Evolutionary conservation across 2,329 filamentous ascomycete genomes (phyloP), one percentile per base, ranked within the genome.

Genomic region (Trichoderma sp.): DNA sequence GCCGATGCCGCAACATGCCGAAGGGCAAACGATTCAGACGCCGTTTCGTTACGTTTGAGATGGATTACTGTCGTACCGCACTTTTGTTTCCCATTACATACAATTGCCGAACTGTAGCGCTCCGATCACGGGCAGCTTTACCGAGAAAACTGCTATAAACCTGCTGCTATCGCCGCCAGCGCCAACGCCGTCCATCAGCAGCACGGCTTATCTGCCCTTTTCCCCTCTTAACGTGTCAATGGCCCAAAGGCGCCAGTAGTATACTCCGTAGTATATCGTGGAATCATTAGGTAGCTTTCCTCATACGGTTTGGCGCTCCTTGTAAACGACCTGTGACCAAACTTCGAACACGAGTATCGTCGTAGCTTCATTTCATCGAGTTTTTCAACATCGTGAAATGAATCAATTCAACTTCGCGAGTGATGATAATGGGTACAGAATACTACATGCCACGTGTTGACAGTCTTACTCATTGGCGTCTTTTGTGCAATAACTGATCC

Each of bases 1-100:
- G 71, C 73, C 74, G 74, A 74, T 74, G 74, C 73, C 72, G 72
- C 69, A 56, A 30, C 67, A 74, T 74, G 70, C 73, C 73, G 74
- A 73, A 56, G 21, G 18, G 1, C 7, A 47, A 47, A 51, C n/a
- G 43, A 51, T 12, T 30, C 39, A 51, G 18, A 34, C 43, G 43
- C 62, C 62, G 62, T 53, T 34, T 26, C 24, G 43, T 51, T 21
- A 51, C 43, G 43, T 51, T 51, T 51, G 47, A 53, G n/a, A 24
- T 53, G 39, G 39, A 43, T 43, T n/a, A n/a, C 39, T 43, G 39
- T 43, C 39, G 39, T 51, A 21, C 43, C 47, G n/a, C 14, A 9
- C 15, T 30, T 60, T 30, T 5, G 2, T 6, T 60, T 60, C 28
- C 11, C 56, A 32, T 32, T 60, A 32, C 56, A 1, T 60, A n/a